A percentile compares a stretch with the other conserved stretches of the same genome.
These are phyloP conservation scores for Talaromyces sp. DNA, from an alignment of 2,329 filamentous ascomycete genomes.

Conservation along the genomic window DNA sequence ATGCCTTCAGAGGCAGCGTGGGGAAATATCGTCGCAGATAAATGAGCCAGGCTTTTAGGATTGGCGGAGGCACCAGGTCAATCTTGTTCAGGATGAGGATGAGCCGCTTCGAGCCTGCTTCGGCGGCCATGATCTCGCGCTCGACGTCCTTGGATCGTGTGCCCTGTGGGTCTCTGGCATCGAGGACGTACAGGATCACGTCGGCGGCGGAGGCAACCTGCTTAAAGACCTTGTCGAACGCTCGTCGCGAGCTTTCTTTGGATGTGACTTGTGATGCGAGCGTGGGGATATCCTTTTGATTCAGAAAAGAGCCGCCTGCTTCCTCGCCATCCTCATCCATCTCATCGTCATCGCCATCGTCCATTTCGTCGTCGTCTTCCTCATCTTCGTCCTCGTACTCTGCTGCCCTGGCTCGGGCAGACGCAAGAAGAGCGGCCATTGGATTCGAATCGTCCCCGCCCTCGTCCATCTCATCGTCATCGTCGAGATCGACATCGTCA, in stretches of 20 bases:
- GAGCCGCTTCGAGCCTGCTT: slow-evolving; percentile 74
- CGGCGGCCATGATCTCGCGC: slow-evolving; percentile 83
- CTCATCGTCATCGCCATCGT: slow-evolving; percentile 50
- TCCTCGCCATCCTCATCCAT: slow-evolving; percentile 46
- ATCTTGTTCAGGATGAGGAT: slow-evolving; percentile 96
- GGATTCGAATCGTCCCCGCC: slow-evolving; percentile 53
- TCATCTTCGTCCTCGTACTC: slow-evolving; percentile 44
- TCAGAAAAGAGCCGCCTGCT: slow-evolving; percentile 44
- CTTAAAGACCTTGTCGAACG: slow-evolving; percentile 96
- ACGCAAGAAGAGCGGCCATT: slow-evolving; percentile 39
- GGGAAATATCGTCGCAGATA: slow-evolving; percentile 87
- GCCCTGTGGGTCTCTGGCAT: slow-evolving; percentile 85
- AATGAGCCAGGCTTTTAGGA: slow-evolving; percentile 77
- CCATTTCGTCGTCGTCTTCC: slow-evolving; percentile 47
- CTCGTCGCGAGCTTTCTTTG: slow-evolving; percentile 67
- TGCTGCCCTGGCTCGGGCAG: slow-evolving; percentile 38
- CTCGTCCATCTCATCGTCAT: slow-evolving; percentile 46
- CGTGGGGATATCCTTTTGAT: slow-evolving; percentile 47
- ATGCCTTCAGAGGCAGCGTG: slow-evolving; percentile 81
- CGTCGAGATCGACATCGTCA: slow-evolving; percentile 43
- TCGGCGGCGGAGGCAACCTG: slow-evolving; percentile 83
- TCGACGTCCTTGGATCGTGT: slow-evolving; percentile 88
- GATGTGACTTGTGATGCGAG: slow-evolving; percentile 23
- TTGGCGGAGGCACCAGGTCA: slow-evolving; percentile 75
- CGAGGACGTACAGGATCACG: slow-evolving; percentile 86